Conservation (phyloP, 2,329 filamentous ascomycete genomes). For the Xylariaceae sp. region DNA sequence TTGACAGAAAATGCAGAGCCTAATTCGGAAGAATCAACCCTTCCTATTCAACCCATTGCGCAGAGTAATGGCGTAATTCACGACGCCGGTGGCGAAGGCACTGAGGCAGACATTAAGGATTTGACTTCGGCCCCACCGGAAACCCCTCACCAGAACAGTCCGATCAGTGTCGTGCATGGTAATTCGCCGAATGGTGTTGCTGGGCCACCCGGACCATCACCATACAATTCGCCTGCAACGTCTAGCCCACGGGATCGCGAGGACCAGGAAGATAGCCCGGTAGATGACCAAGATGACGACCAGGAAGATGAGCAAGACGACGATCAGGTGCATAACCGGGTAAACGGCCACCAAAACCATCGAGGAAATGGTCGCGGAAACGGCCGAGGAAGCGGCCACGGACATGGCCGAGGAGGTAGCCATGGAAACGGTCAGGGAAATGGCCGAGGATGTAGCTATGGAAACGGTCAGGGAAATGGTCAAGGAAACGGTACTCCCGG, state of each 20-base stretch:
- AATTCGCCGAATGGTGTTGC: not conserved
- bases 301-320: not conserved
- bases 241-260: not conserved
- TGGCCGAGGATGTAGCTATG: too few species aligned
- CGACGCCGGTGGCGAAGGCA: not conserved
- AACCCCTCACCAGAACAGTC: not conserved
- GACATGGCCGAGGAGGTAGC: too few species aligned
- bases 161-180: not conserved
- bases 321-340: too few species aligned
- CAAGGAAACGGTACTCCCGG: not conserved
- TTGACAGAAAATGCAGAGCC: too few species aligned
- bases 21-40: too few species aligned
- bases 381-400: too few species aligned
- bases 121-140: not conserved
- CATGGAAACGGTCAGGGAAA: too few species aligned
- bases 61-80: not conserved
- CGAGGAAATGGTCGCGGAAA: too few species aligned
- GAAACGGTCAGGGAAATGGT: not conserved
- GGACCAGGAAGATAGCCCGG: not conserved
- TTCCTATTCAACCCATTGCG: not conserved
- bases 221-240: not conserved
- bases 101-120: conserved; percentile 10
- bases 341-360: too few species aligned
- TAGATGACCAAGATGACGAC: not conserved
- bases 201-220: not conserved